Evolutionary conservation across 768 basidiomycete species (phyloP).

Genomic region (Pleurotus giganteus): DNA sequence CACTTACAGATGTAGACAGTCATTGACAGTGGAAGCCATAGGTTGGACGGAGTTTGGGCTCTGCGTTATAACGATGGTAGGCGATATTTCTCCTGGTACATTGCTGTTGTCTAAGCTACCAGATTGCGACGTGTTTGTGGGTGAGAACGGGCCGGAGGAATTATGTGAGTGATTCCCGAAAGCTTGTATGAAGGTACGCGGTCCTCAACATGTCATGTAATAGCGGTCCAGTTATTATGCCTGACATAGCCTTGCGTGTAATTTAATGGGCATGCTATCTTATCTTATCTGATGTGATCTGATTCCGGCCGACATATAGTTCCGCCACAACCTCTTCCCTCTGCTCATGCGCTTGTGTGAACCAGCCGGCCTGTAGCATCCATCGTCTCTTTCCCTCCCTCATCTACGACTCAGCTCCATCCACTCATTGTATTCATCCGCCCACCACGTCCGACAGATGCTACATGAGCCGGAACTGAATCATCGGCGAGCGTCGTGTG

Average conservation of each 20-base stretch:
- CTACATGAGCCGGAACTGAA: slow-evolving; percentile 12
- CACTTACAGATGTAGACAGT: slow-evolving; percentile 59
- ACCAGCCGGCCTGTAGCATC: not conserved
- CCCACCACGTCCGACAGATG: slow-evolving; percentile 2
- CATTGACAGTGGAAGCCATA: slow-evolving; percentile 68
- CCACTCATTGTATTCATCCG: not conserved
- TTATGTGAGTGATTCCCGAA: slow-evolving; percentile 22
- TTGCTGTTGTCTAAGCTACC: slow-evolving; percentile 9
- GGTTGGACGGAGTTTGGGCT: slow-evolving; percentile 77
- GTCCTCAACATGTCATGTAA: not conserved
- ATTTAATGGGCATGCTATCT: not conserved
- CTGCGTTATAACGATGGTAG: slow-evolving; percentile 49
- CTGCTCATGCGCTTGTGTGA: slow-evolving; percentile 4
- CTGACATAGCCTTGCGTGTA: slow-evolving; percentile 1
- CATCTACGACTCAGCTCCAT: not conserved
- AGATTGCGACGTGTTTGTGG: slow-evolving; percentile 15
- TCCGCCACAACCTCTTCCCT: not conserved
- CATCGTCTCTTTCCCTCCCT: not conserved
- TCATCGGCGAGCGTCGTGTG: slow-evolving; percentile 27
- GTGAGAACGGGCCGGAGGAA: slow-evolving; percentile 14
- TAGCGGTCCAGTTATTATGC: slow-evolving; percentile 8
- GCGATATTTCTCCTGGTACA: slow-evolving; percentile 48
- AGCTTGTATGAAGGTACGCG: slow-evolving; percentile 5
- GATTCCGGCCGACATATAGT: not conserved
- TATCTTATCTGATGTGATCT: too few species aligned